Evolutionary conservation across 371 early-diverging fungal species (phyloP), one percentile per base, ranked within the genome.

Genomic region (Capillidium heterosporum): DNA sequence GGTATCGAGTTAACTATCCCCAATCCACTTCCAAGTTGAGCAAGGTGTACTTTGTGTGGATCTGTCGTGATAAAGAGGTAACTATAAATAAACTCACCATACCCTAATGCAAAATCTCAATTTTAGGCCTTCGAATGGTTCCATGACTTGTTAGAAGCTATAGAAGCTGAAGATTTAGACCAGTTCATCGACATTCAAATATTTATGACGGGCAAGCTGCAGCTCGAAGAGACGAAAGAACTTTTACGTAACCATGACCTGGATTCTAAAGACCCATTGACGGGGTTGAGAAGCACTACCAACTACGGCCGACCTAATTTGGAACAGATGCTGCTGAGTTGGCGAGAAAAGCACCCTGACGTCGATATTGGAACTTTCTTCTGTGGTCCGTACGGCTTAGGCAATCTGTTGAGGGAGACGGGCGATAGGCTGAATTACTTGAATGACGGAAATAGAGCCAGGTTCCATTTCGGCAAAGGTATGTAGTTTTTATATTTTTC

Each of bases 31-130:
- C 69, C 39, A 72, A 71, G 26, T 67, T 89, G 59, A 72, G 73
- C 60, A 89, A 89, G 64, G 86, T 85, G 21, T 87, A 89, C 67
- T 88, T 89, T 60, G 72, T 87, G 70, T 89, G 90, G 90, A 72
- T 82, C 44, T 85, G 84, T 64, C 73, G 89, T 48, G 89, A 89
- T 68, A 80, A 73, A 65, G 70, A 78, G 65, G 69, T 71, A 60
- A 57, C 58, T 19, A 27, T 39, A 13, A 19, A 23, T 59, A 44
- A 21, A 19, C 21, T 48, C 40, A 67, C 48, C 35, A 60, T 32
- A 60, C 65, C 48, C 68, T 71, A 57, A 61, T 69, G 56, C 66
- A 64, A 39, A 70, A 73, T 17, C 24, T 44, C 65, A 26, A 29
- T 59, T 68, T 27, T 65, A 77, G 65, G 74, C 80, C 48, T 84